Conservation (phyloP, 352 stramenopile genomes). For the Thalassiosira exigua region DNA sequence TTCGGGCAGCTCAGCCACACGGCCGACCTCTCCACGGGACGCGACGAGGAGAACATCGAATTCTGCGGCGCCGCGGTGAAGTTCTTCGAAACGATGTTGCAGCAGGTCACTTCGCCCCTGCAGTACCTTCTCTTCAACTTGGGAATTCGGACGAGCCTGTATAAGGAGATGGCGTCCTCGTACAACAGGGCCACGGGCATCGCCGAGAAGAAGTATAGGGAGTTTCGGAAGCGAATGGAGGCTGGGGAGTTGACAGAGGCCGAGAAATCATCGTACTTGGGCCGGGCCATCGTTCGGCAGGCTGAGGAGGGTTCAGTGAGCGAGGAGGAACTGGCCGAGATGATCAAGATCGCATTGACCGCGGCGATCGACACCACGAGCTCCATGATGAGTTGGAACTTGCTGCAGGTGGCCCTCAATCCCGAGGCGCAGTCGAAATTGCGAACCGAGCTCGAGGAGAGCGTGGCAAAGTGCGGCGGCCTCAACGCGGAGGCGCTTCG, state of each 20-base stretch:
- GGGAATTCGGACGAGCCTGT: constrained; percentile 12
- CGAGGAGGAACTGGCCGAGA: constrained; percentile 35
- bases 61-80: constrained; percentile 25
- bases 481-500: constrained; percentile 31
- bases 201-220: constrained; percentile 24
- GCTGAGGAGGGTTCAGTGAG: constrained; percentile 12
- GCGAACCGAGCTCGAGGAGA: constrained; percentile 29
- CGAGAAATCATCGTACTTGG: constrained; percentile 36
- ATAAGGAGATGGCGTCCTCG: constrained; percentile 17
- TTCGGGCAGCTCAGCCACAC: constrained; percentile 41
- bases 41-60: constrained; percentile 35
- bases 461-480: constrained; percentile 12
- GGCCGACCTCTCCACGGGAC: constrained; percentile 16
- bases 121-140: constrained; percentile 32
- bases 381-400: constrained; percentile 37
- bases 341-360: constrained; percentile 27
- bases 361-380: constrained; percentile 39
- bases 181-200: constrained; percentile 11
- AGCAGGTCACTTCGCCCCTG: constrained; percentile 18
- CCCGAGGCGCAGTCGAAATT: constrained; percentile 32
- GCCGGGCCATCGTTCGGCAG: constrained; percentile 22
- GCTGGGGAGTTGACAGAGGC: constrained; percentile 19
- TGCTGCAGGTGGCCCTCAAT: constrained; percentile 43
- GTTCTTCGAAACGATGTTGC: constrained; percentile 17
- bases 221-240: constrained; percentile 18